Base-by-base conservation (phyloP, 208 protist genomes). In the Trypanosoma avium region DNA sequence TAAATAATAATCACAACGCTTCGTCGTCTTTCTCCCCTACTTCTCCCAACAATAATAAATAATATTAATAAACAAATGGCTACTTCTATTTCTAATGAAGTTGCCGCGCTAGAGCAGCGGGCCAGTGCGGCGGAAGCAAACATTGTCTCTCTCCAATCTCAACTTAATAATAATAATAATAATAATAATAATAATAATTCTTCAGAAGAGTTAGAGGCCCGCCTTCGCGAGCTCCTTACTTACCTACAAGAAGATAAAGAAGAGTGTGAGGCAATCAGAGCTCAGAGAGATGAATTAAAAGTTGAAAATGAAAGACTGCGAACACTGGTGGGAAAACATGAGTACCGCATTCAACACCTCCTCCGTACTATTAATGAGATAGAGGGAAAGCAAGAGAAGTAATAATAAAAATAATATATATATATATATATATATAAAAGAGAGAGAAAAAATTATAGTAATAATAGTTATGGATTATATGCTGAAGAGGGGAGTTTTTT, bases 301-400 rank as follows among this genome's bases (percentile, higher is more conserved):
- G 82, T 86, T 60, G 84, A 95, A 61, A 95, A 95, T 53, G 77
- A 75, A 40, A 76, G 84, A 15, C 81, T 95, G 33, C 64, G 71
- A 17, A 38, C 47, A 50, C 84, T 89, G 62, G 70, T 92, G 5
- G 33, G 35, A 36, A 95, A 92, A 66, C 70, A 80, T 24, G 86
- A 90, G 67, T 95, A 95, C 72, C 83, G 89, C 50, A 70, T 84
- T n/a, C 79, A 90, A 72, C 89, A 95, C 69, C 80, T 95, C n/a
- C 64, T 95, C 24, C 72, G 80, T 47, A 95, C 81, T 17, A 89
- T 95, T 49, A 67, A 83, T 26, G 83, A 91, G 53, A 73, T 92
- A 9, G 48, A 65, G 33, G 12, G 19, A 13, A 52, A 30, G 6
- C 33, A 32, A 29, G 9, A 56, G 22, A 1, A 65, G 3, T 13